Base-by-base conservation (phyloP, 257 asterid species). In the Rhazya stricta region DNA sequence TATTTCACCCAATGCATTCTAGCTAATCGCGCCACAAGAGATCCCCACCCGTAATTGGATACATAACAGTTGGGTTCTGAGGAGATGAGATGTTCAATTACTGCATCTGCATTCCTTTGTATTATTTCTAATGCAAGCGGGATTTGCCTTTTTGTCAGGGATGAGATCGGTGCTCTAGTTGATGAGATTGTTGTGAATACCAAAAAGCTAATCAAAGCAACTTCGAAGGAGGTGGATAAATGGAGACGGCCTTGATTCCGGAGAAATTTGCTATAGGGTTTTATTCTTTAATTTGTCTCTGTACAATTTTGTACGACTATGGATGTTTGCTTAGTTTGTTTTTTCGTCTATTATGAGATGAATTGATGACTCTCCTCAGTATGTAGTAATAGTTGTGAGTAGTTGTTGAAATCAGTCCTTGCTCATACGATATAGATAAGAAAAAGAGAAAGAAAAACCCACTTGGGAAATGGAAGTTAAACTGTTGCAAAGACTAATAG, bases 221-320 rank as follows among this genome's bases (percentile, higher is more conserved):
- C 84, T 76, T 67, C 89, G 6, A 84, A 74, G 56, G 87, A 83
- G 81, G 67, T 81, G 68, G 89, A 85, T n/a, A 85, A 85, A 67
- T 81, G 87, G 87, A 79, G 78, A 45, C 72, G 81, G 42, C 69
- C 4, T 6, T 76, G 75, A 76, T 30, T 34, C 34, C 36, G 69
- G 25, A 60, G 39, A 34, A 6, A 32, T 18, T 11, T 34, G 36
- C 41, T 19, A 0, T 6, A 65, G 29, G 18, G 18, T 37, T 39
- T 39, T 58, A 27, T 58, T 58, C 19, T 58, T 29, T 58, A 29
- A 27, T 58, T 58, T 3, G 66, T 60, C 3, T 16, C 66, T 60
- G 21, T 30, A 58, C 66, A 58, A 5, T 21, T 53, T 53, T n/a
- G 27, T 6, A 51, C 9, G 9, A 19, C 25, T 0, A 4, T 11